phyloP scores from a whole-genome alignment of 202 grass and related monocot genomes.

The Panicum hallii region DNA sequence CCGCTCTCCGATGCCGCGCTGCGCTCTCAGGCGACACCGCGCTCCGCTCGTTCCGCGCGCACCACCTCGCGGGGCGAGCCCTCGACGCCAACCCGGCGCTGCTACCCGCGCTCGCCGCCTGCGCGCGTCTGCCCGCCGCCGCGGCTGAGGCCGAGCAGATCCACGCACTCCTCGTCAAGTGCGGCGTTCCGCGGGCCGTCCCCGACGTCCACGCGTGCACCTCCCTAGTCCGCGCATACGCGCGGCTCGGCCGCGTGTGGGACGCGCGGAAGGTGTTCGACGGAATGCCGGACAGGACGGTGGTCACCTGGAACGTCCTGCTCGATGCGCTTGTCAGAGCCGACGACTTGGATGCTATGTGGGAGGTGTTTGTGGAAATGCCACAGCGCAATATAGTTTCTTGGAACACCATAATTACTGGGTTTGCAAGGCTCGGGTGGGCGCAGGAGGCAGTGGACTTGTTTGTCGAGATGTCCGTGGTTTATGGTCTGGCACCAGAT shows the following conservation, averaged over 20 bases:
- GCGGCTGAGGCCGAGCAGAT: constrained; percentile 42
- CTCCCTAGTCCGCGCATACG: constrained; percentile 46
- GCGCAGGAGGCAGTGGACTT: constrained; percentile 48
- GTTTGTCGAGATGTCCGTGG: constrained; percentile 51
- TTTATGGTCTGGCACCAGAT: constrained; percentile 47
- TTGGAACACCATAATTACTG: constrained; percentile 64
- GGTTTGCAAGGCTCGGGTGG: constrained; percentile 43
- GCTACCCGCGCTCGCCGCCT: constrained; percentile 47
- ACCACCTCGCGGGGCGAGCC: constrained; percentile 39
- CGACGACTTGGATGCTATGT: constrained; percentile 46
- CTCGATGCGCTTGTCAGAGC: constrained; percentile 51
- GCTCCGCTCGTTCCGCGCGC: constrained; percentile 44
- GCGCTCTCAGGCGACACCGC: constrained; percentile 36
- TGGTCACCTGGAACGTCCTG: constrained; percentile 66
- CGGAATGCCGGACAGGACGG: constrained; percentile 47
- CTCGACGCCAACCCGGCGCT: constrained; percentile 48
- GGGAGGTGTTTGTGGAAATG: constrained; percentile 57
- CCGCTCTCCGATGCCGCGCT: constrained; percentile 24
- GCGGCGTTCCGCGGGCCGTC: constrained; percentile 20
- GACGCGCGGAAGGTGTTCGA: constrained; percentile 67
- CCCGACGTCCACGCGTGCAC: constrained; percentile 46
- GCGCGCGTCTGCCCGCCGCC: constrained; percentile 42
- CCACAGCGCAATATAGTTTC: constrained; percentile 53
- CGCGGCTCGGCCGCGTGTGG: constrained; percentile 21
- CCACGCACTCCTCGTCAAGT: constrained; percentile 57